Evolutionary conservation across 129 eudicot species (phyloP), one percentile per base, ranked within the genome.

Genomic region (Saposhnikovia divaricata): DNA sequence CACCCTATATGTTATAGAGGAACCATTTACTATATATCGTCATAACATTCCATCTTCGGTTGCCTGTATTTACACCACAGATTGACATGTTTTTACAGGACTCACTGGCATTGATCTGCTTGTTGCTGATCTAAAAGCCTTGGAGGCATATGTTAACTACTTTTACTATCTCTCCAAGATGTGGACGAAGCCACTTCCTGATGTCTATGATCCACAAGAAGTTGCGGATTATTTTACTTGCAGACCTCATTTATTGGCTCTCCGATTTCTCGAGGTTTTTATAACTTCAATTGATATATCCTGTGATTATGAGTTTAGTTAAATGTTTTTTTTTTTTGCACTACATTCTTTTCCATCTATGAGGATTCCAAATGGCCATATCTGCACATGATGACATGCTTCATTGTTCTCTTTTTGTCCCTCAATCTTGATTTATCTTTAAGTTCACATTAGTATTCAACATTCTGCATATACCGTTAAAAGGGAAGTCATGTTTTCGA

Each of bases 161-260:
- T 89, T 84, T 77, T 96, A 96, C 79, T 80, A 80, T 73, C 80
- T 88, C 48, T 79, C 98, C 77, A 89, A 88, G 90, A 81, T 88
- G 88, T 96, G 98, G 98, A 80, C 96, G 50, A 92, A 86, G 84
- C 99, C 99, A 77, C 93, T 96, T 82, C 99, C 99, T 74, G 99
- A 96, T 83, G 87, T 81, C 69, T 96, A 92, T 75, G 90, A 89
- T 79, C 88, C 98, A 55, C 84, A 90, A 82, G 88, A 85, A 78
- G 90, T 92, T 79, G 84, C 85, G 13, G 86, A 82, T 69, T 96
- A 96, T 81, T 96, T 96, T 83, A 87, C 82, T 81, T 89, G 95
- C 87, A 87, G 99, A 83, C 99, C 99, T 81, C 99, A 96, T 89
- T 75, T 96, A 71, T 93, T 92, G 46, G 95, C 97, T 77, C 87